Evolutionary conservation across 208 protist genomes (phyloP).

Genomic region (Naegleria gruberi): DNA sequence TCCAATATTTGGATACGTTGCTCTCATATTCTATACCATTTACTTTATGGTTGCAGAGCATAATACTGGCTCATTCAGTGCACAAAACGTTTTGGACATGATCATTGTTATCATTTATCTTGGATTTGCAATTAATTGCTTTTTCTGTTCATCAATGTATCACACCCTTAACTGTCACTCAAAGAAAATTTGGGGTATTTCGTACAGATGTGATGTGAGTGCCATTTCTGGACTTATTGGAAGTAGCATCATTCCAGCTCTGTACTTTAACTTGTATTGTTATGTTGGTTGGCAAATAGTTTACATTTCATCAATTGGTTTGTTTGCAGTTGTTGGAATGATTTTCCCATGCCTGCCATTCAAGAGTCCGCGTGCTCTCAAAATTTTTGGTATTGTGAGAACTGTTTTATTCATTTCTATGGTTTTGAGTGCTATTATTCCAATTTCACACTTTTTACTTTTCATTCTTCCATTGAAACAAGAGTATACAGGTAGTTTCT

Average conservation of each 20-base stretch:
- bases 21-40: constrained; percentile 36
- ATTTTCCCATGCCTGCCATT: neutral
- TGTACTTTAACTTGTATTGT: constrained; percentile 62
- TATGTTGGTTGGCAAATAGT: constrained; percentile 52
- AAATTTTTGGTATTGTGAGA: constrained; percentile 8
- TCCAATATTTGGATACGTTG: constrained; percentile 55
- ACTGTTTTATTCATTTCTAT: constrained; percentile 6
- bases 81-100: neutral
- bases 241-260: constrained; percentile 66
- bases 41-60: neutral
- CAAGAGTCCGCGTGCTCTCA: neutral
- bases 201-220: constrained; percentile 56
- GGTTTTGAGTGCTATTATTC: neutral
- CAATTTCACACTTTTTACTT: constrained; percentile 40
- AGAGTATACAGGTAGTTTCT: constrained; percentile 55
- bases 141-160: neutral
- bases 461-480: constrained; percentile 62
- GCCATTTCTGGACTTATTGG: constrained; percentile 68
- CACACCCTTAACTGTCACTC: neutral
- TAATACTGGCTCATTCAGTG: neutral
- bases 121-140: neutral
- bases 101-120: neutral
- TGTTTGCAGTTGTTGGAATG: constrained; percentile 56
- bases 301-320: constrained; percentile 59
- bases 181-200: neutral